Percentiles rank a stretch among this genome's conserved stretches.
Evolutionary conservation across 495 filamentous ascomycete genomes (phyloP).

Genomic region (Ramalina intermedia): DNA sequence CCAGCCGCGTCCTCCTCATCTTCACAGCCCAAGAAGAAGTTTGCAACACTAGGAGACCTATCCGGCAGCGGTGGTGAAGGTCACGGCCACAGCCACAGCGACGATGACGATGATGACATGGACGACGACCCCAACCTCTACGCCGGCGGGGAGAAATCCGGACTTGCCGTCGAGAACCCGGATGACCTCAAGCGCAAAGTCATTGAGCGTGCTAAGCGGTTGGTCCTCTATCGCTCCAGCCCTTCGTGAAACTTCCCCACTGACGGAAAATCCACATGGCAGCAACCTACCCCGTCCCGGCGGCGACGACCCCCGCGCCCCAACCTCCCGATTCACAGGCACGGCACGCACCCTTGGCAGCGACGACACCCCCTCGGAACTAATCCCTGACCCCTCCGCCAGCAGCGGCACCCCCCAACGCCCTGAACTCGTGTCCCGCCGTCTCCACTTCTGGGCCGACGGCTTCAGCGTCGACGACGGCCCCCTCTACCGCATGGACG

Average conservation of each 20-base stretch:
- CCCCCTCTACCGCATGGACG: conserved; percentile 74
- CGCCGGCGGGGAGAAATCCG: conserved; percentile 92
- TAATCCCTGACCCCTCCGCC: conserved; percentile 50
- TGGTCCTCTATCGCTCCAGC: conserved; percentile 13
- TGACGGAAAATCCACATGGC: neutral
- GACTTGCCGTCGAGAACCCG: conserved; percentile 86
- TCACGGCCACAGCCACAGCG: conserved; percentile 42
- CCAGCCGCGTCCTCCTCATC: conserved; percentile 23
- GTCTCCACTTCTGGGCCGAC: conserved; percentile 82
- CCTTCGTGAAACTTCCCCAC: neutral
- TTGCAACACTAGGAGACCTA: conserved; percentile 42
- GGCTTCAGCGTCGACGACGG: conserved; percentile 95
- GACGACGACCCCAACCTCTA: conserved; percentile 67
- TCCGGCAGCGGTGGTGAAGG: conserved; percentile 29
- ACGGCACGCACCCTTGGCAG: conserved; percentile 78
- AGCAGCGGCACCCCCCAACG: conserved; percentile 20
- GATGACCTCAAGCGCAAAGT: conserved; percentile 61
- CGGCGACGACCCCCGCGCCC: conserved; percentile 35
- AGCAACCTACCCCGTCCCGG: conserved; percentile 46
- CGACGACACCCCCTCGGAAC: conserved; percentile 65
- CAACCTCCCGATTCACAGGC: conserved; percentile 58
- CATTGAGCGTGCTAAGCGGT: conserved; percentile 70
- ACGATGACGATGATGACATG: conserved; percentile 45
- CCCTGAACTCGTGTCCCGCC: conserved; percentile 43
- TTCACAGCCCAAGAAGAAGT: conserved; percentile 32